A percentile compares a stretch with the other conserved stretches of the same genome.
phyloP scores from a whole-genome alignment of 495 filamentous ascomycete species.

The Aspergillus nanangensis region DNA sequence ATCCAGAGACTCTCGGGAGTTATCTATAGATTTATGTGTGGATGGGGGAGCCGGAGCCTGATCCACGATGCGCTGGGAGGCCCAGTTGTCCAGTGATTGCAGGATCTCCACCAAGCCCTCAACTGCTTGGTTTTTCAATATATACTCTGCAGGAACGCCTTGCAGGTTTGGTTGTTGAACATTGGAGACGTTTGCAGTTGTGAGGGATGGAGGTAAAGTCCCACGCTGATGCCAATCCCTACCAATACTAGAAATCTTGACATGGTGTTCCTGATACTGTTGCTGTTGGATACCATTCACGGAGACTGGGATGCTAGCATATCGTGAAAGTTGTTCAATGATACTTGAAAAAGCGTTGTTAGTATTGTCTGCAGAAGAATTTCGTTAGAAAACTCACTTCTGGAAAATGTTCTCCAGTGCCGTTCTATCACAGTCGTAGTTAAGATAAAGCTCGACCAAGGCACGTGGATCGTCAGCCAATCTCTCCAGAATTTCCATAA shows the following conservation, averaged over 20 bases:
- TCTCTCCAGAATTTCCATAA: constrained; percentile 79
- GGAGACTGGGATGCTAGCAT: constrained; percentile 67
- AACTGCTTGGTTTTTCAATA: constrained; percentile 80
- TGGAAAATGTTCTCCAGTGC: constrained; percentile 97
- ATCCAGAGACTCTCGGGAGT: constrained; percentile 78
- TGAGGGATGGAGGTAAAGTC: constrained; percentile 80
- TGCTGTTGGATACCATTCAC: constrained; percentile 77
- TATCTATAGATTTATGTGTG: constrained; percentile 62
- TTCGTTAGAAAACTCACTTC: constrained; percentile 33
- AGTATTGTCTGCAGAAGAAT: no score
- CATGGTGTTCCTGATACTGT: constrained; percentile 72
- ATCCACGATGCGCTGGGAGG: constrained; percentile 68
- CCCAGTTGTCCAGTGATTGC: constrained; percentile 90
- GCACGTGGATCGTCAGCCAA: constrained; percentile 81
- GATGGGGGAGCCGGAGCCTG: constrained; percentile 46
- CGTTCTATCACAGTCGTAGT: constrained; percentile 95
- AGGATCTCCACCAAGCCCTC: constrained; percentile 85
- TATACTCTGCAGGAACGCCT: constrained; percentile 74
- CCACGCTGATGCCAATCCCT: constrained; percentile 79
- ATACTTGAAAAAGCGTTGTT: constrained; percentile 52
- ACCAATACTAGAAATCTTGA: constrained; percentile 50
- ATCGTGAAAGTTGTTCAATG: constrained; percentile 86
- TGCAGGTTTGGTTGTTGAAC: constrained; percentile 45
- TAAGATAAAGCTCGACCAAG: constrained; percentile 93
- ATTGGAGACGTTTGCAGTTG: constrained; percentile 64